Percentiles rank a stretch among this genome's conserved stretches.
Conservation (phyloP, 257 asterid species). For the Perilla frutescens region DNA sequence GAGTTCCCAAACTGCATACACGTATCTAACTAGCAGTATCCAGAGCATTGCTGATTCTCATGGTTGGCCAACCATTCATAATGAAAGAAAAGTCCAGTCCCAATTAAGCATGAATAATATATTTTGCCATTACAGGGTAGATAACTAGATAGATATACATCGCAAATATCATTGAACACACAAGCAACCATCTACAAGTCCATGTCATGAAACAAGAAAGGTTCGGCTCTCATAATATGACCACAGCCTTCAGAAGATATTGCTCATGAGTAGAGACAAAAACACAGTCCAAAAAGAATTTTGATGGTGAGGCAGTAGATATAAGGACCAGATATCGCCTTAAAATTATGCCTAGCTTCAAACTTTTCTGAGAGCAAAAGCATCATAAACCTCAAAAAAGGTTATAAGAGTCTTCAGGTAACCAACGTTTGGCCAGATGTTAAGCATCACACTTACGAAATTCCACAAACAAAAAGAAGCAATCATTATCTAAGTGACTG, state of each 20-base stretch:
- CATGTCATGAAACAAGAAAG: not conserved
- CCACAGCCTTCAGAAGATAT: no score
- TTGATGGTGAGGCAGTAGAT: no score
- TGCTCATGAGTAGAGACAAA: no score
- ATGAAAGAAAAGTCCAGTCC: not conserved
- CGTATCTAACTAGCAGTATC: not conserved
- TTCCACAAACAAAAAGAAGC: not conserved
- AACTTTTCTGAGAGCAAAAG: not conserved
- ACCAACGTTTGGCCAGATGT: conserved; percentile 1
- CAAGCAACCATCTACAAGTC: not conserved
- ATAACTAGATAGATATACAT: no score
- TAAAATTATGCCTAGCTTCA: not conserved
- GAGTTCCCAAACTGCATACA: no score
- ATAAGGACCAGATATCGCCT: no score
- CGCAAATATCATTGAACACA: not conserved
- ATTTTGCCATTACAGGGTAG: no score
- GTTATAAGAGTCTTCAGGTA: not conserved
- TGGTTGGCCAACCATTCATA: not conserved
- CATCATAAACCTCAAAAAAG: not conserved
- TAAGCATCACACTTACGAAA: not conserved
- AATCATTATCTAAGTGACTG: not conserved
- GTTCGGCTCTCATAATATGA: not conserved
- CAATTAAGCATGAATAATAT: no score
- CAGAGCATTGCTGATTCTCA: not conserved
- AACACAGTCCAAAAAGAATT: not conserved